phyloP scores from a whole-genome alignment of 1,139 yeast genomes.

The Scheffersomyces segobiensis region DNA sequence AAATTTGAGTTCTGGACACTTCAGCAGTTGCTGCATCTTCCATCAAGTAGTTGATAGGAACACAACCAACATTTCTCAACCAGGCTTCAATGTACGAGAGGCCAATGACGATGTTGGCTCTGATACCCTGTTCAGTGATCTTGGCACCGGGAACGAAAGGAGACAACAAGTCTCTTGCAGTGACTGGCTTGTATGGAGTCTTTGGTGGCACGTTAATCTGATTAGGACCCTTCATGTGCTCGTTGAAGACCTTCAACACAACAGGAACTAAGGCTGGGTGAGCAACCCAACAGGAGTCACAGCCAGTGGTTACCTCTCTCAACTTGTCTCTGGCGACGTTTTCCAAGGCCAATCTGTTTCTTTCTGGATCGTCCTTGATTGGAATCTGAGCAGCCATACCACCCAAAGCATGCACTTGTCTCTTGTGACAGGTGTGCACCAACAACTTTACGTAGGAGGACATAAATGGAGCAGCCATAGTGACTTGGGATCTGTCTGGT shows the following conservation, averaged over 20 bases:
- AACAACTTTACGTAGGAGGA: conserved; percentile 25
- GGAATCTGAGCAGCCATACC: conserved; percentile 36
- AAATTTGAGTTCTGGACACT: conserved; percentile 77
- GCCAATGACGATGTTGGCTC: conserved; percentile 71
- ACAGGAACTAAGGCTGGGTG: conserved; percentile 78
- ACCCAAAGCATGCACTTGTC: conserved; percentile 33
- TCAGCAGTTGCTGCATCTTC: conserved; percentile 90
- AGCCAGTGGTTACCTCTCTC: conserved; percentile 74
- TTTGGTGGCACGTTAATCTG: conserved; percentile 67
- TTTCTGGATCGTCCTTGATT: conserved; percentile 24
- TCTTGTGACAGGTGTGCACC: conserved; percentile 28
- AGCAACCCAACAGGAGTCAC: conserved; percentile 84
- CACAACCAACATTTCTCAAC: conserved; percentile 79
- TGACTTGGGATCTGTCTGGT: conserved; percentile 28
- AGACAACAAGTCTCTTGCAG: conserved; percentile 69
- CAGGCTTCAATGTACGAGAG: conserved; percentile 80
- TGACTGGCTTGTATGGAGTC: conserved; percentile 47
- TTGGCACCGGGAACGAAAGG: conserved; percentile 68
- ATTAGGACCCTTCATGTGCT: conserved; percentile 83
- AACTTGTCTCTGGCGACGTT: conserved; percentile 28
- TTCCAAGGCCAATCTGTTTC: conserved; percentile 24
- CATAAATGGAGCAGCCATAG: conserved; percentile 31
- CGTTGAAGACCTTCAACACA: conserved; percentile 75
- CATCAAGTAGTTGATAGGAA: conserved; percentile 81
- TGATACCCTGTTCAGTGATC: conserved; percentile 70